phyloP scores from a whole-genome alignment of 805 yeast genomes.

The Candida rishiriensis region DNA sequence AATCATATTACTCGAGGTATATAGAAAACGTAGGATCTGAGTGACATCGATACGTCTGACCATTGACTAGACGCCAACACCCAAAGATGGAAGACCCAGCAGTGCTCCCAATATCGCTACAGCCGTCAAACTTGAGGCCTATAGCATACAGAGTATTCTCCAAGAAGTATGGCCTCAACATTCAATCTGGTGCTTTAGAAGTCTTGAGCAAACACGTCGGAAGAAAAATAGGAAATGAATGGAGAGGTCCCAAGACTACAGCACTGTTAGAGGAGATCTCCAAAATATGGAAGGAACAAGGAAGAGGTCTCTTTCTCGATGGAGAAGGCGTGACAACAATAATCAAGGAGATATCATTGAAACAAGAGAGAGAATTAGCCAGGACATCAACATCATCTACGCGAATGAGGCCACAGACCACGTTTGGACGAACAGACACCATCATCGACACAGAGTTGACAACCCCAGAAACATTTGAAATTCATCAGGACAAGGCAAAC shows the following conservation, averaged over 20 bases:
- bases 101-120: conserved; percentile 69
- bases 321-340: conserved; percentile 64
- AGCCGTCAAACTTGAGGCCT: conserved; percentile 82
- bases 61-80: not conserved
- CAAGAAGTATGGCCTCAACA: conserved; percentile 86
- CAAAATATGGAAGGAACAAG: conserved; percentile 81
- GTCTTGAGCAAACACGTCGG: conserved; percentile 75
- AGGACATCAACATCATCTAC: conserved; percentile 4
- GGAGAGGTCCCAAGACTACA: conserved; percentile 70
- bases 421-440: conserved; percentile 3
- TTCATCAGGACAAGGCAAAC: conserved; percentile 9
- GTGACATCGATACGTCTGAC: too few species aligned
- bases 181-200: conserved; percentile 79
- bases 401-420: not conserved
- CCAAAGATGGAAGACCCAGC: conserved; percentile 30
- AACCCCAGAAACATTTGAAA: conserved; percentile 3
- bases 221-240: conserved; percentile 71
- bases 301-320: conserved; percentile 80
- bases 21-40: too few species aligned
- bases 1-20: too few species aligned
- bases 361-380: conserved; percentile 14
- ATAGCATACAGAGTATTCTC: conserved; percentile 86
- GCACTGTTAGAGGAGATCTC: conserved; percentile 74
- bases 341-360: conserved; percentile 44
- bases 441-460: conserved; percentile 2